These are phyloP conservation scores for Termitomyces sp. DNA, from an alignment of 768 basidiomycete genomes.

Conservation along the genomic window DNA sequence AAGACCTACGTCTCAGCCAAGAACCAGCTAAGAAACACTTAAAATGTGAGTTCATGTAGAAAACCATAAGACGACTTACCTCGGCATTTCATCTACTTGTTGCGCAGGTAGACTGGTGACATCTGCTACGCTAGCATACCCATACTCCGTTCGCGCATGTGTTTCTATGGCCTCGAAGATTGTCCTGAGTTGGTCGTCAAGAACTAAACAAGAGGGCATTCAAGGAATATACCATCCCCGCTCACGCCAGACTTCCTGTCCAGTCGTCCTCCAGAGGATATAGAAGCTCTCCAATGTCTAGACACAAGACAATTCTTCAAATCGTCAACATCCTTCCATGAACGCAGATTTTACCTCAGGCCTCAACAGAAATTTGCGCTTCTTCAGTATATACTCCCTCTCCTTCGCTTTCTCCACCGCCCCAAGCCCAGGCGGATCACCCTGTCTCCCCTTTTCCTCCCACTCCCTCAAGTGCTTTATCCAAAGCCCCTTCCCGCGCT, in stretches of 20 bases:
- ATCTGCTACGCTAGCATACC: conserved; percentile 37
- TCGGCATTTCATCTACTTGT: conserved; percentile 46
- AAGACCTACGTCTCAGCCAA: conserved; percentile 35
- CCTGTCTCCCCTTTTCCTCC: conserved; percentile 31
- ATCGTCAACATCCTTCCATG: neutral
- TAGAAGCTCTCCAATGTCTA: conserved; percentile 51
- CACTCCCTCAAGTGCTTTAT: conserved; percentile 33
- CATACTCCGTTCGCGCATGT: conserved; percentile 35
- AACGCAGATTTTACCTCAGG: conserved; percentile 38
- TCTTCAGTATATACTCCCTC: conserved; percentile 34
- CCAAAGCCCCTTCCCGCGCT: conserved; percentile 26
- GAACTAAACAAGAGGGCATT: neutral
- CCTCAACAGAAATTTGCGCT: conserved; percentile 32
- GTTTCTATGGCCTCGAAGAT: conserved; percentile 44
- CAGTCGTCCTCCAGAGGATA: conserved; percentile 47
- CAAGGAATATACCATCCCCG: conserved; percentile 35
- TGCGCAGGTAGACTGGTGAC: conserved; percentile 26
- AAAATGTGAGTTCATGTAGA: neutral
- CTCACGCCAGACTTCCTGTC: conserved; percentile 44
- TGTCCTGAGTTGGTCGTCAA: conserved; percentile 17
- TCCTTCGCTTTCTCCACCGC: conserved; percentile 15
- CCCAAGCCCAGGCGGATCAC: conserved; percentile 28
- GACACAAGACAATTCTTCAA: neutral
- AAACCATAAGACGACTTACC: conserved; percentile 24
- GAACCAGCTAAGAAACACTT: conserved; percentile 29